Evolutionary conservation across 768 basidiomycete genomes (phyloP), one percentile per base, ranked within the genome.

Genomic region (Boletus rufocinnamomeus): DNA sequence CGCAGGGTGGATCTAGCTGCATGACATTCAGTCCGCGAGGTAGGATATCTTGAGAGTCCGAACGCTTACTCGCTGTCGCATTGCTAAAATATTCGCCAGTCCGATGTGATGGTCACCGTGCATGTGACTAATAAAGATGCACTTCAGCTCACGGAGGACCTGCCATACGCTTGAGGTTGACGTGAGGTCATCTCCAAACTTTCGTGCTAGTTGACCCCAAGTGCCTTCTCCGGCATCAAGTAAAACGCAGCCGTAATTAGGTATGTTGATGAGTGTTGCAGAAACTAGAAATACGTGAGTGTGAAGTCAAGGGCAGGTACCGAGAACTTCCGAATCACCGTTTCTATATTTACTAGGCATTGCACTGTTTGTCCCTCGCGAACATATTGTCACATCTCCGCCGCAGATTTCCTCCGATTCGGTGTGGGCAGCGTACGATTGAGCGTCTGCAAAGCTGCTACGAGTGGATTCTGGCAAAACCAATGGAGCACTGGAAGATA

Each of bases 21-120:
- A 35, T 28, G 34, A 52, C n/a, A 25, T 43, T 66, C 40, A 63
- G 45, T 49, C 25, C 27, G 16, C 9, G 14, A 27, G 13, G 17
- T 37, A 19, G 6, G 1, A 50, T 21, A 38, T 16, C 14, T 59
- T 9, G 1, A 30, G 4, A 30, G 5, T 40, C 4, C 0, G 19
- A 53, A 23, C 1, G 14, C 72, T 43, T 59, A 93, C 95, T 74
- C 78, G 75, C 52, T 79, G 81, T 54, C 96, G 81, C 75, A 87
- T 83, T 0, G 83, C 77, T 19, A 98, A 77, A 10, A 98, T 75
- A 57, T 85, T 84, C 0, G 86, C 80, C 35, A 95, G 71, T 9
- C 96, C 95, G 41, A 89, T 81, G 68, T 97, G 95, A 71, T 98
- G 96, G 68, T 98, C 96, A 0, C 82, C 95, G 67, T 97, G 96